Conservation (phyloP, 768 basidiomycete genomes). For the Macrolepiota albuminosa region DNA sequence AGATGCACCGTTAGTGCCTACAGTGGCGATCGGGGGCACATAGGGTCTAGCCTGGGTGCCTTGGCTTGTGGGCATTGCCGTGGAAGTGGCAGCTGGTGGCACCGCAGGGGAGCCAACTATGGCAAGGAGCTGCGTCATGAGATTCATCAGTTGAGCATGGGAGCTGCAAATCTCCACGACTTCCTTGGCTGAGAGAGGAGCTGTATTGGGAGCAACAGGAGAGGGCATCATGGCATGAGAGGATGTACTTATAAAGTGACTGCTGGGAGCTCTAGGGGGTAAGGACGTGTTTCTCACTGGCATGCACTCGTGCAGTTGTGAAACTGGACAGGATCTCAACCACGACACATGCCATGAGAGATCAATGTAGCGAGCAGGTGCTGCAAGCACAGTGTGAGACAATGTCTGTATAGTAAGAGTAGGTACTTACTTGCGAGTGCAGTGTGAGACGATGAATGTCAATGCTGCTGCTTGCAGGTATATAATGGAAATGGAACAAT, state of each 20-base stretch:
- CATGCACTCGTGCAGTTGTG: not conserved
- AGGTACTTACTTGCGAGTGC: not conserved
- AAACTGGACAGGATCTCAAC: not conserved
- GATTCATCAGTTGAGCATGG: not conserved
- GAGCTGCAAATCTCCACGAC: not conserved
- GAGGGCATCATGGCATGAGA: not conserved
- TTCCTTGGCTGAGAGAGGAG: not conserved
- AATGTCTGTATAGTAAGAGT: not conserved
- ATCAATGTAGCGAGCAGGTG: not conserved
- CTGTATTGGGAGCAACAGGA: accelerated
- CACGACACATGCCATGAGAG: not conserved
- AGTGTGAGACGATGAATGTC: not conserved
- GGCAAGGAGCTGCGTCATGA: not conserved
- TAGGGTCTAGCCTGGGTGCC: not conserved
- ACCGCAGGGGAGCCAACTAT: not conserved
- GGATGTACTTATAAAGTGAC: not conserved
- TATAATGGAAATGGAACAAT: not conserved
- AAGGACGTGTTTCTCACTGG: not conserved
- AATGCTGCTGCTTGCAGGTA: not conserved
- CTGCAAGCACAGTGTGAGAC: not conserved
- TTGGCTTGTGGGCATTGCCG: not conserved
- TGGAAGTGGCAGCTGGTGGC: not conserved
- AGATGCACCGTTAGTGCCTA: not conserved
- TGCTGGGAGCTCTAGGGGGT: not conserved
- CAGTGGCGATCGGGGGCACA: not conserved